Conservation (phyloP, 2,329 filamentous ascomycete genomes). For the Aspergillus jensenii region DNA sequence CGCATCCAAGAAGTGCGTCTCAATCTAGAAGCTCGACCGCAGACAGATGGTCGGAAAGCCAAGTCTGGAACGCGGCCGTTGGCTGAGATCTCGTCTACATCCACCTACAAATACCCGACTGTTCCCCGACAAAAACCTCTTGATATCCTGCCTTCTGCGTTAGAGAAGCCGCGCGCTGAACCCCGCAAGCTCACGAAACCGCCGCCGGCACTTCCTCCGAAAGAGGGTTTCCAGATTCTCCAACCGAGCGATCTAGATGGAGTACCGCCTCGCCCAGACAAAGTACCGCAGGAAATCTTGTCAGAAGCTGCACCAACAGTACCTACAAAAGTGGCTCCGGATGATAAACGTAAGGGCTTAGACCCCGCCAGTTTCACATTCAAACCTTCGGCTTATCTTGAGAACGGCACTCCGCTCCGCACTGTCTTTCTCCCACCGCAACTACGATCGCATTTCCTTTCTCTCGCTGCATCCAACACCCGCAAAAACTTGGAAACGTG, state of each 20-base stretch:
- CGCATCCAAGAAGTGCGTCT: slow-evolving; percentile 54
- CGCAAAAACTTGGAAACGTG: slow-evolving; percentile 84
- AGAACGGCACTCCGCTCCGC: slow-evolving; percentile 82
- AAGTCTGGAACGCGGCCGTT: slow-evolving; percentile 16
- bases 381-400: slow-evolving; percentile 80
- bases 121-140: slow-evolving; percentile 39
- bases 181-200: slow-evolving; percentile 23
- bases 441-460: slow-evolving; percentile 72
- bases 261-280: slow-evolving; percentile 27
- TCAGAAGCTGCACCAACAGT: slow-evolving; percentile 21
- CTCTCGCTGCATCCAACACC: slow-evolving; percentile 75
- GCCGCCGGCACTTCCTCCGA: slow-evolving; percentile 42
- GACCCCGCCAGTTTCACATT: slow-evolving; percentile 67
- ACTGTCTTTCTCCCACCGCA: slow-evolving; percentile 81
- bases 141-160: slow-evolving; percentile 22
- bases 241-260: slow-evolving; percentile 24
- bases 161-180: slow-evolving; percentile 19
- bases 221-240: slow-evolving; percentile 24
- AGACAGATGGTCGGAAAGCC: slow-evolving; percentile 8
- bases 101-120: slow-evolving; percentile 44
- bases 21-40: slow-evolving; percentile 32
- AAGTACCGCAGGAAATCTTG: slow-evolving; percentile 17
- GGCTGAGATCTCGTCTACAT: slow-evolving; percentile 19
- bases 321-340: slow-evolving; percentile 27
- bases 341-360: slow-evolving; percentile 25